Conservation (phyloP, 805 yeast genomes). For the Metschnikowia shivogae region DNA sequence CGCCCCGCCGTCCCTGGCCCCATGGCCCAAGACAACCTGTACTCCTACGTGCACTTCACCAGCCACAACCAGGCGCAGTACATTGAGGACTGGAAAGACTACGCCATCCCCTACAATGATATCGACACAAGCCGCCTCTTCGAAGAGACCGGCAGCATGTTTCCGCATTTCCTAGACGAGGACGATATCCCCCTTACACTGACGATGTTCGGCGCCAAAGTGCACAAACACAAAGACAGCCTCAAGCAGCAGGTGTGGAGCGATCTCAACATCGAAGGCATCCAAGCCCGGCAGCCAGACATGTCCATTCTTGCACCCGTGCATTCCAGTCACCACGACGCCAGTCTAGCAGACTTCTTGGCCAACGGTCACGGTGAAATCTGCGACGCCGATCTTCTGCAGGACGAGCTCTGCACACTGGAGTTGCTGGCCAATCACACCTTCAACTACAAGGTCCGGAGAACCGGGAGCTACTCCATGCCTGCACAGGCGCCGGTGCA, state of each 20-base stretch:
- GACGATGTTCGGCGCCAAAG: slow-evolving; percentile 37
- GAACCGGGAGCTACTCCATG: slow-evolving; percentile 8
- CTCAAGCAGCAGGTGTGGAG: slow-evolving; percentile 33
- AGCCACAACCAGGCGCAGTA: slow-evolving; percentile 37
- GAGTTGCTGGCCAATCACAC: slow-evolving; percentile 26
- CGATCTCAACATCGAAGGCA: slow-evolving; percentile 30
- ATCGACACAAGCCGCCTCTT: slow-evolving; percentile 36
- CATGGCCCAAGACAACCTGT: slow-evolving; percentile 15
- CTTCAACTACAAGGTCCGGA: slow-evolving; percentile 19
- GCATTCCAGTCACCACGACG: slow-evolving; percentile 15
- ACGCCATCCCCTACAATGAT: slow-evolving; percentile 38
- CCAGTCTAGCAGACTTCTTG: slow-evolving; percentile 30
- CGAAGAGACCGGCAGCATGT: slow-evolving; percentile 34
- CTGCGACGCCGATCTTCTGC: slow-evolving; percentile 21
- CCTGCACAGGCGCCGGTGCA: slow-evolving; percentile 11
- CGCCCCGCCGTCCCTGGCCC: background rate
- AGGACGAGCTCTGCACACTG: slow-evolving; percentile 33
- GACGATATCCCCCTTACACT: slow-evolving; percentile 34
- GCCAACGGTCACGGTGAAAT: slow-evolving; percentile 30
- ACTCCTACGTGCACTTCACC: slow-evolving; percentile 33
- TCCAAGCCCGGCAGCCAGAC: slow-evolving; percentile 26
- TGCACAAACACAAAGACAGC: slow-evolving; percentile 29
- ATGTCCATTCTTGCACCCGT: slow-evolving; percentile 30
- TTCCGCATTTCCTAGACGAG: slow-evolving; percentile 37
- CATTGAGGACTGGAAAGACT: slow-evolving; percentile 41